phyloP scores from a whole-genome alignment of 768 basidiomycete species.

The Xerocomus spinulosus region DNA sequence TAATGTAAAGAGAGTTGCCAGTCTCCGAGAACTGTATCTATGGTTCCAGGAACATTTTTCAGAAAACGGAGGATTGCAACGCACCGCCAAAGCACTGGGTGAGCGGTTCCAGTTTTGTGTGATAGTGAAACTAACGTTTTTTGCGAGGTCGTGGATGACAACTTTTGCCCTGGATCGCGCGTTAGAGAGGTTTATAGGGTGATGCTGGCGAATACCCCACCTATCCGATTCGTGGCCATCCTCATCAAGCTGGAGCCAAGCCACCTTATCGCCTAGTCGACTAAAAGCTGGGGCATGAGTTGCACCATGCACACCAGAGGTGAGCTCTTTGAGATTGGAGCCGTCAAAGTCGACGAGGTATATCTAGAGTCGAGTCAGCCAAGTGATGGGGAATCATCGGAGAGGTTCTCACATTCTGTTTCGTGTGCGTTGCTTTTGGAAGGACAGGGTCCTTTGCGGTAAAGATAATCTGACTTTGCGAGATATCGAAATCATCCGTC shows the following conservation, averaged over 20 bases:
- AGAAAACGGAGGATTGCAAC: background rate
- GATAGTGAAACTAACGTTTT: slow-evolving; percentile 63
- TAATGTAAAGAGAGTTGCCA: slow-evolving; percentile 63
- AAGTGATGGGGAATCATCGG: background rate
- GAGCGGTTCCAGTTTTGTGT: slow-evolving; percentile 87
- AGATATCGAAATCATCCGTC: slow-evolving; percentile 75
- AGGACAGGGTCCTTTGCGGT: slow-evolving; percentile 82
- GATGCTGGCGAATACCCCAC: slow-evolving; percentile 27
- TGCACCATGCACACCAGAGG: slow-evolving; percentile 82
- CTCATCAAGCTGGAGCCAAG: slow-evolving; percentile 83
- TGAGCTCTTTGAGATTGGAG: slow-evolving; percentile 58
- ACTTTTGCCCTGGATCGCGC: slow-evolving; percentile 55
- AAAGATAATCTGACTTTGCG: slow-evolving; percentile 65
- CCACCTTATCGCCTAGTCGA: slow-evolving; percentile 61
- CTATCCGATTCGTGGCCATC: slow-evolving; percentile 91
- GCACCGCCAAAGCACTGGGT: slow-evolving; percentile 32
- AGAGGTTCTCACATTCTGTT: slow-evolving; percentile 59
- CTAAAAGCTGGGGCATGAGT: slow-evolving; percentile 70
- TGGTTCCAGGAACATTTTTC: background rate
- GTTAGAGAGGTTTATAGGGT: background rate
- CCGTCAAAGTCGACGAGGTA: slow-evolving; percentile 63
- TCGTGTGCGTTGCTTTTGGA: slow-evolving; percentile 80
- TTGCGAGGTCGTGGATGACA: slow-evolving; percentile 70
- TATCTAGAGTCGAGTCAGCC: slow-evolving; percentile 40
- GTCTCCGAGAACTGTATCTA: slow-evolving; percentile 64